Percentiles rank a stretch among this genome's conserved stretches.
These are phyloP conservation scores for Croton setiger DNA, from an alignment of 441 rosid genomes.

Conservation along the genomic window DNA sequence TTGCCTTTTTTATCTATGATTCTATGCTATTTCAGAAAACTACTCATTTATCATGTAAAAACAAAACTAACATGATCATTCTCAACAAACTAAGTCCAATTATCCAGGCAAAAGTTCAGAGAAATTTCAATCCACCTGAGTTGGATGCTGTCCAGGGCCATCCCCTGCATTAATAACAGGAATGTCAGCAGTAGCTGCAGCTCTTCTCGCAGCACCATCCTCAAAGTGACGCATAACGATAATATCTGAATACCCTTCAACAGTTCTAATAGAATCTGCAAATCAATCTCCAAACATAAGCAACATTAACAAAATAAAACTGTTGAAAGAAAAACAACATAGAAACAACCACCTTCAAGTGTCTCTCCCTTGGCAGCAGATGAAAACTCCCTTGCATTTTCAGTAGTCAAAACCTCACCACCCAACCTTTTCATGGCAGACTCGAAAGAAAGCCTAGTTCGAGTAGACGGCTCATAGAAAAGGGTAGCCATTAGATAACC, in stretches of 20 bases:
- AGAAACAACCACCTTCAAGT: constrained; percentile 61
- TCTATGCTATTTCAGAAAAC: neutral
- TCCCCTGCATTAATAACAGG: constrained; percentile 97
- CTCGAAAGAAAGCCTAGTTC: constrained; percentile 94
- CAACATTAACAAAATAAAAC: neutral
- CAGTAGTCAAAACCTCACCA: constrained; percentile 95
- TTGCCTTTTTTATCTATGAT: neutral
- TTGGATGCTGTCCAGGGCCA: constrained; percentile 98
- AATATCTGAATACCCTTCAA: constrained; percentile 88
- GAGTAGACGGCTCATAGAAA: constrained; percentile 97
- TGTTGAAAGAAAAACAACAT: neutral
- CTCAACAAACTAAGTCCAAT: constrained; percentile 3
- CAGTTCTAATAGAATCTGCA: constrained; percentile 88
- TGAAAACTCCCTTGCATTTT: constrained; percentile 94
- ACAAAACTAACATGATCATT: neutral
- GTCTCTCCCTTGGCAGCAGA: constrained; percentile 99
- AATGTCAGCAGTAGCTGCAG: constrained; percentile 78
- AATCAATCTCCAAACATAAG: constrained; percentile 17
- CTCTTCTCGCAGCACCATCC: constrained; percentile 92
- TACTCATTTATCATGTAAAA: neutral
- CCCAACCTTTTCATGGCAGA: constrained; percentile 96
- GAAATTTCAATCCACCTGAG: constrained; percentile 54
- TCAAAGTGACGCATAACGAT: constrained; percentile 97
- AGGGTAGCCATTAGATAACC: constrained; percentile 93
- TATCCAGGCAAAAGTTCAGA: neutral